Base-by-base conservation (phyloP, 768 basidiomycete species). In the Lactarius indigo region DNA sequence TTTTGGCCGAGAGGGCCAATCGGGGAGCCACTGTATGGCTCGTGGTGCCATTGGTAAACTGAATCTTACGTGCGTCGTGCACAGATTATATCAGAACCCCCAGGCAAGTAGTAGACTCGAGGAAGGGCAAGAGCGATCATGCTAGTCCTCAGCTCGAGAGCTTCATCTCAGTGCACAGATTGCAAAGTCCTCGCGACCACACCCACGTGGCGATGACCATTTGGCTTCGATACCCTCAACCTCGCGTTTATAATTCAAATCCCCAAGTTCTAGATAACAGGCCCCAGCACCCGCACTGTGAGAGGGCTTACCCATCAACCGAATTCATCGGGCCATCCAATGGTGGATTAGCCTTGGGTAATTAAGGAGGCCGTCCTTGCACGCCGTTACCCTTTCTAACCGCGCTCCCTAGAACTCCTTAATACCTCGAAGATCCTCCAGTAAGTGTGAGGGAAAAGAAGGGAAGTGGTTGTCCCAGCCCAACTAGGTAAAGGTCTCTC, bases 271-370 rank as follows among this genome's bases (percentile, higher is more conserved):
- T 52, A 52, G 50, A 52, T 52, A 33, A 28, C 31, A 64, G 57
- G 26, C 30, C 31, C 30, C 47, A 57, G 35, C n/a, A 23, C 30
- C 47, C 8, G 20, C 47, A 52, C n/a, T 47, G 10, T 31, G 59
- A 30, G 15, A 23, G 54, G 39, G 41, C 65, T 66, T 57, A 56
- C 33, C 60, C 39, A 63, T 67, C 50, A 44, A 28, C 61, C 61
- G 66, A 67, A 44, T 42, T 41, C 28, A 47, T 67, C 62, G 61
- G 62, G 28, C 26, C 52, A 64, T 63, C 50, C 23, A 23, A 58
- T n/a, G 9, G 30, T 54, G 54, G 35, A 42, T 23, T 52, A 35
- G 61, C 28, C 31, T 41, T 33, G 56, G 26, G 28, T 31, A 26
- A 57, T 56, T 31, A 35, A 35, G 54, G 28, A 50, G 30, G 65